Percentiles rank a stretch among this genome's conserved stretches.
Conservation (phyloP, 495 filamentous ascomycete species). For the Trypethelium eluteriae region DNA sequence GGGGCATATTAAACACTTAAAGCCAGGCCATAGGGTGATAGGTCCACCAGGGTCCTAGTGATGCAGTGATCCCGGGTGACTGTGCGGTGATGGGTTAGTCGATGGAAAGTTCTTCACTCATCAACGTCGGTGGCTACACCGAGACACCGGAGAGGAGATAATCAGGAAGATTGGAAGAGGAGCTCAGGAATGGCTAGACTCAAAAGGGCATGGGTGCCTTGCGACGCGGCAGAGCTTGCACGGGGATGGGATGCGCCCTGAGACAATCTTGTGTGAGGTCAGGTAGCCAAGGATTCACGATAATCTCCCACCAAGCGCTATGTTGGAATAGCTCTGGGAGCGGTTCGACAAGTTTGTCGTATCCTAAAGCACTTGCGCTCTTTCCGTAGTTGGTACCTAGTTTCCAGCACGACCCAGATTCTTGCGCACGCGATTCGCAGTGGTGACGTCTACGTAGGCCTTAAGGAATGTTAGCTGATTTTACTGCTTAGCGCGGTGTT, state of each 20-base stretch:
- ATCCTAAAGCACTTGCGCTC: too few species aligned
- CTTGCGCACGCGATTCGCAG: background rate
- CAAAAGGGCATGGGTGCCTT: background rate
- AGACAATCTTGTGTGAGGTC: background rate
- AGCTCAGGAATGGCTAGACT: background rate
- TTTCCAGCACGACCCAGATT: background rate
- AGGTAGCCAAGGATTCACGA: background rate
- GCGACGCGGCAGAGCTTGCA: background rate
- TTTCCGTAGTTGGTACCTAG: too few species aligned
- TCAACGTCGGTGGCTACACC: slow-evolving; percentile 9
- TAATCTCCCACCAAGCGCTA: background rate
- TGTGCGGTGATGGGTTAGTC: too few species aligned
- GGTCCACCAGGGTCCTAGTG: background rate
- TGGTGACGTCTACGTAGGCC: background rate
- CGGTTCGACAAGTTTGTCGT: too few species aligned
- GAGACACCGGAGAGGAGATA: background rate
- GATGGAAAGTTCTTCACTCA: background rate
- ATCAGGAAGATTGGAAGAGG: background rate
- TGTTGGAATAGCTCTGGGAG: too few species aligned
- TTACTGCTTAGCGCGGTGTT: background rate
- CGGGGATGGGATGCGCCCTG: background rate
- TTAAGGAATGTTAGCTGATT: background rate
- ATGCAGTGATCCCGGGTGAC: too few species aligned
- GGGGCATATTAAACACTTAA: slow-evolving; percentile 1
- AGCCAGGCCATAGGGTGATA: background rate